These are phyloP conservation scores for Penicillium egyptiacum DNA, from an alignment of 495 filamentous ascomycete species.

Conservation along the genomic window DNA sequence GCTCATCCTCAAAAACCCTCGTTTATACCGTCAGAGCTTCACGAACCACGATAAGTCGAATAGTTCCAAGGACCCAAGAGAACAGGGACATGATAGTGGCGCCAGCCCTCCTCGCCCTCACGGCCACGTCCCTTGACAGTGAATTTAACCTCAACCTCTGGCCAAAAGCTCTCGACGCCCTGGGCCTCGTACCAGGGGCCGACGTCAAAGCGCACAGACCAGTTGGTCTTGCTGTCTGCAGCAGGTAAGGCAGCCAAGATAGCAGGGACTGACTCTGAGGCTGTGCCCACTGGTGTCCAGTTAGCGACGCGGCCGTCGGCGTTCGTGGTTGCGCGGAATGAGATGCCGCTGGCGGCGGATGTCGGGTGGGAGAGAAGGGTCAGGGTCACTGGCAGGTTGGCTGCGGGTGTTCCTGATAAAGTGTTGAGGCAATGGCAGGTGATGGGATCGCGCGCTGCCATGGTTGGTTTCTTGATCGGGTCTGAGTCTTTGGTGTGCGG, in stretches of 20 bases:
- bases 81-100: slow-evolving; percentile 92
- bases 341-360: slow-evolving; percentile 33
- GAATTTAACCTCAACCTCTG: slow-evolving; percentile 86
- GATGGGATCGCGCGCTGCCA: slow-evolving; percentile 61
- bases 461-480: slow-evolving; percentile 24
- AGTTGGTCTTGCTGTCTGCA: slow-evolving; percentile 52
- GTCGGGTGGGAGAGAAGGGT: slow-evolving; percentile 45
- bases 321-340: slow-evolving; percentile 71
- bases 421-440: slow-evolving; percentile 77
- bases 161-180: slow-evolving; percentile 78
- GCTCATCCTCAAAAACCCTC: neutral
- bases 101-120: slow-evolving; percentile 59
- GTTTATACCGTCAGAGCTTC: slow-evolving; percentile 5
- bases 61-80: slow-evolving; percentile 88
- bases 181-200: slow-evolving; percentile 70
- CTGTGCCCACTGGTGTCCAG: slow-evolving; percentile 63
- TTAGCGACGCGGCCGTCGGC: slow-evolving; percentile 79
- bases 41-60: slow-evolving; percentile 83
- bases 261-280: slow-evolving; percentile 48
- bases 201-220: slow-evolving; percentile 77
- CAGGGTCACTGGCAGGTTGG: slow-evolving; percentile 56
- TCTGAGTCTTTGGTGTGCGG: slow-evolving; percentile 20
- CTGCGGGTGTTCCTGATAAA: slow-evolving; percentile 62
- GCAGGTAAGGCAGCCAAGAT: slow-evolving; percentile 44
- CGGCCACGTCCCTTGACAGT: slow-evolving; percentile 58